These are phyloP conservation scores for Verticillium longisporum DNA, from an alignment of 2,329 filamentous ascomycete genomes.

Conservation along the genomic window DNA sequence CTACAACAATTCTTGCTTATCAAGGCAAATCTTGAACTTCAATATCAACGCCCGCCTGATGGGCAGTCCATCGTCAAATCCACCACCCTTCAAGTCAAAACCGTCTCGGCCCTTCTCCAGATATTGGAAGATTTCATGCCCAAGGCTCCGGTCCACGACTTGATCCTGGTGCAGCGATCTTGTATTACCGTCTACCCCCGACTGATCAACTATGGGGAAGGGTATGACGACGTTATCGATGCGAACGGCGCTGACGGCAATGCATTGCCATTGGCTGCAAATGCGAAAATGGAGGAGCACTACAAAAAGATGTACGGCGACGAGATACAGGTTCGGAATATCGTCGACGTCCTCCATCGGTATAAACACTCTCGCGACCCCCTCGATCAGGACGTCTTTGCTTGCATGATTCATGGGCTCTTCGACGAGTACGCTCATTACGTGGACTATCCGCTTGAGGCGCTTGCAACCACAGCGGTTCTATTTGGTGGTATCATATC, in stretches of 20 bases:
- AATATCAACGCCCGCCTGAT: conserved; percentile 64
- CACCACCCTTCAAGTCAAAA: conserved; percentile 75
- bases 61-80: conserved; percentile 47
- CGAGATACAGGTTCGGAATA: conserved; percentile 77
- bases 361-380: conserved; percentile 85
- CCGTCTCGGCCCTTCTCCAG: conserved; percentile 71
- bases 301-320: conserved; percentile 98
- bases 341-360: conserved; percentile 75
- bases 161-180: conserved; percentile 74
- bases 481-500: conserved; percentile 96
- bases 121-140: conserved; percentile 68
- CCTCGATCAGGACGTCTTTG: conserved; percentile 87
- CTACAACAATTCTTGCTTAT: conserved; percentile 76
- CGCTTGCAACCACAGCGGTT: conserved; percentile 89
- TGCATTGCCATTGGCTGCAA: conserved; percentile 68
- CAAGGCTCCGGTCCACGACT: conserved; percentile 53
- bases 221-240: conserved; percentile 86
- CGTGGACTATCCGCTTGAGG: conserved; percentile 91
- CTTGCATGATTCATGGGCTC: conserved; percentile 96
- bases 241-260: conserved; percentile 78
- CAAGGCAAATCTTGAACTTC: conserved; percentile 75
- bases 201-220: conserved; percentile 93
- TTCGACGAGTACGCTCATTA: conserved; percentile 98
- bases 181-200: conserved; percentile 92
- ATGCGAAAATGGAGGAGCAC: conserved; percentile 91